A percentile compares a stretch with the other conserved stretches of the same genome.
Conservation (phyloP, 2,329 filamentous ascomycete species). For the Arthrocladium fulminans region DNA sequence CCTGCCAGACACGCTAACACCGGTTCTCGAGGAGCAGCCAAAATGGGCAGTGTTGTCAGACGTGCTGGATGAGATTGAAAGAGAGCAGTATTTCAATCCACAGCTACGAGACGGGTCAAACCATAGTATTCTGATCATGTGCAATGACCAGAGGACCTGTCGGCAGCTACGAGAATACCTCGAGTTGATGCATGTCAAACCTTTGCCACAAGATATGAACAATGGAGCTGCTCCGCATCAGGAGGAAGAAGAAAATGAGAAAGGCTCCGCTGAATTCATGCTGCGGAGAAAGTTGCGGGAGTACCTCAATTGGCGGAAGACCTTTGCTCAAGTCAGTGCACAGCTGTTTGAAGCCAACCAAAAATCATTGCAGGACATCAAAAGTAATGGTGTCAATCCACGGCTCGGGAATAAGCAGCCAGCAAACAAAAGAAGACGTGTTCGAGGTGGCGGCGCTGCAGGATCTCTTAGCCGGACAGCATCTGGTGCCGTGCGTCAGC, state of each 20-base stretch:
- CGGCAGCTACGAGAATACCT: constrained; percentile 84
- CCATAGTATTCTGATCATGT: constrained; percentile 93
- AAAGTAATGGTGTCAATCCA: constrained; percentile 44
- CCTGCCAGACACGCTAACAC: constrained; percentile 56
- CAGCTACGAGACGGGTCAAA: constrained; percentile 71
- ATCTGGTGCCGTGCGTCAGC: constrained; percentile 50
- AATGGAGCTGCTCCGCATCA: constrained; percentile 27
- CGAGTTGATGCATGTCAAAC: constrained; percentile 74
- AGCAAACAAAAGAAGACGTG: constrained; percentile 73
- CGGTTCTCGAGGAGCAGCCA: constrained; percentile 85
- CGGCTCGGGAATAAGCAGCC: constrained; percentile 47
- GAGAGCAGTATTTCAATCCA: constrained; percentile 78
- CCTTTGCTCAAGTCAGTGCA: constrained; percentile 75
- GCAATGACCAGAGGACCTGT: constrained; percentile 75
- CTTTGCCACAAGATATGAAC: constrained; percentile 35
- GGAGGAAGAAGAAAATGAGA: constrained; percentile 45
- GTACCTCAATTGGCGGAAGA: constrained; percentile 83
- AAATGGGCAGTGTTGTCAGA: constrained; percentile 90
- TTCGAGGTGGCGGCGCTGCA: constrained; percentile 65
- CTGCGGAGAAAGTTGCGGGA: constrained; percentile 78
- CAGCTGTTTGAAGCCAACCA: constrained; percentile 72
- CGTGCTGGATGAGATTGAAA: constrained; percentile 85
- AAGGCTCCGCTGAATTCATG: constrained; percentile 73
- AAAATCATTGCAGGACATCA: constrained; percentile 60
- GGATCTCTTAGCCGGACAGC: constrained; percentile 53